These are phyloP conservation scores for Carallia pectinifolia DNA, from an alignment of 345 rosid species.

Conservation along the genomic window DNA sequence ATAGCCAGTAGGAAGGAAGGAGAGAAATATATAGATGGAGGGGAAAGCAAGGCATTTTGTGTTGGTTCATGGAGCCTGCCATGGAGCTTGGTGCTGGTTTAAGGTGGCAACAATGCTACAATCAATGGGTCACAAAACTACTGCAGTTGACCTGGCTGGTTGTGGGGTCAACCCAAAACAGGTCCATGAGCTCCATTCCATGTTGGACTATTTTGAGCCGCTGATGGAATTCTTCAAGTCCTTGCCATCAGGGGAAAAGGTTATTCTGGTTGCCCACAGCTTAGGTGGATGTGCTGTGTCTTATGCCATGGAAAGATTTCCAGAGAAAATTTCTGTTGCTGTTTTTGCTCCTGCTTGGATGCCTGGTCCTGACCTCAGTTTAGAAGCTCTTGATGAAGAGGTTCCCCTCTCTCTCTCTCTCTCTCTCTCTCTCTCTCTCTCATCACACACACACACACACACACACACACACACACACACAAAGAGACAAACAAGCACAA, in stretches of 20 bases:
- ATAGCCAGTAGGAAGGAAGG: neutral
- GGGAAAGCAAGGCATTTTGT: constrained; percentile 21
- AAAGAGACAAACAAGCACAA: too few relatives aligned
- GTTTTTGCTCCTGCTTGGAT: constrained; percentile 34
- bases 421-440: too few relatives aligned
- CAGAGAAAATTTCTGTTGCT: constrained; percentile 31
- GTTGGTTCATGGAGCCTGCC: constrained; percentile 28
- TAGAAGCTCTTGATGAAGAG: constrained; percentile 11
- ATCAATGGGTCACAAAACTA: constrained; percentile 30
- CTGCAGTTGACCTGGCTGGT: constrained; percentile 36
- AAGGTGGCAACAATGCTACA: constrained; percentile 23
- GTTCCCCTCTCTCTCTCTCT: neutral
- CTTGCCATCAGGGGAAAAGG: constrained; percentile 32
- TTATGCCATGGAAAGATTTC: constrained; percentile 45
- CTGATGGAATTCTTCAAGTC: constrained; percentile 34
- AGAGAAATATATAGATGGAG: neutral
- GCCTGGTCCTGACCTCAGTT: constrained; percentile 37
- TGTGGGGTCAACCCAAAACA: constrained; percentile 33
- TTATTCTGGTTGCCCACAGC: constrained; percentile 47
- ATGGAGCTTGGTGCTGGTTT: constrained; percentile 45
- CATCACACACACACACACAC: neutral
- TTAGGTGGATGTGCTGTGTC: constrained; percentile 32
- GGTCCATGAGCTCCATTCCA: constrained; percentile 24
- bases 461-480: too few relatives aligned
- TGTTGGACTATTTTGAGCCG: constrained; percentile 36